A percentile compares a stretch with the other conserved stretches of the same genome.
Conservation (phyloP, 306 rosid genomes). For the Cyamopsis tetragonoloba region DNA sequence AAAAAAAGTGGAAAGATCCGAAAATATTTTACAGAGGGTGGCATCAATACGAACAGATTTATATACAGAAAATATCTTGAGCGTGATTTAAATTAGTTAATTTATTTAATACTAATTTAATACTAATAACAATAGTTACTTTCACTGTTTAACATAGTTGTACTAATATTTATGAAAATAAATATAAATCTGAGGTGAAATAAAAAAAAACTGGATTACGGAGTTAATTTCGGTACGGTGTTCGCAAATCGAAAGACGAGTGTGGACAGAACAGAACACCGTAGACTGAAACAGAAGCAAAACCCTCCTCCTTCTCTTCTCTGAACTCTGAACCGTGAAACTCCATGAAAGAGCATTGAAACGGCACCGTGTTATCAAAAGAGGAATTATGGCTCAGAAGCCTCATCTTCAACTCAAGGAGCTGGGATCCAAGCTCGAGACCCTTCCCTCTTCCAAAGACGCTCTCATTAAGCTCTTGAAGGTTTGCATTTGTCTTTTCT, state of each 20-base stretch:
- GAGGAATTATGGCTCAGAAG: slow-evolving; percentile 52
- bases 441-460: slow-evolving; percentile 75
- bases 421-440: slow-evolving; percentile 89
- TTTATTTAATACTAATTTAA: background rate
- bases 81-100: background rate
- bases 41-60: background rate
- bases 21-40: background rate
- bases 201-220: background rate
- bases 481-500: slow-evolving; percentile 39
- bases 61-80: background rate
- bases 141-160: too few species aligned
- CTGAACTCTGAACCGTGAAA: too few species aligned
- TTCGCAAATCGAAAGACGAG: slow-evolving; percentile 38
- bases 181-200: background rate
- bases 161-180: too few species aligned
- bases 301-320: background rate
- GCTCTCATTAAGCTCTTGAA: slow-evolving; percentile 77
- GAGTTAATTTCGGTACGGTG: slow-evolving; percentile 38
- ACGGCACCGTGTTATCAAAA: slow-evolving; percentile 31
- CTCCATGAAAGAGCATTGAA: slow-evolving; percentile 43
- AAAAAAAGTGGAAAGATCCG: background rate
- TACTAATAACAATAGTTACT: too few species aligned
- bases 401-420: slow-evolving; percentile 80
- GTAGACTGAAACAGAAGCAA: background rate
- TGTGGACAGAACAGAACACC: background rate